phyloP scores from a whole-genome alignment of 495 filamentous ascomycete genomes.

The Xylaria nigripes region DNA sequence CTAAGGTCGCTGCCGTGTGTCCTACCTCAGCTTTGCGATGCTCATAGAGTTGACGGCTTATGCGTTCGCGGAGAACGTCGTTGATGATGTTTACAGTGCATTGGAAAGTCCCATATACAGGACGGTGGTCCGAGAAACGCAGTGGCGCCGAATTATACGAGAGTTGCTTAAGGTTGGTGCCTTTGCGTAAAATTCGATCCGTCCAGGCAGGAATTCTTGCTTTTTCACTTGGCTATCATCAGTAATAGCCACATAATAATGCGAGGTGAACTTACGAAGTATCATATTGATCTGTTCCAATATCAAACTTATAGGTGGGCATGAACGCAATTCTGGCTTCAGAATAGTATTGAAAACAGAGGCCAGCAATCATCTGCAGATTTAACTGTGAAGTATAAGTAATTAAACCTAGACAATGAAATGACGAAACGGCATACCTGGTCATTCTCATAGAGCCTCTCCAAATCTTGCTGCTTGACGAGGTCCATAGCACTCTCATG shows the following conservation, averaged over 20 bases:
- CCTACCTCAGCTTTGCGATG: conserved; percentile 54
- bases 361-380: conserved; percentile 88
- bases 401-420: conserved; percentile 1
- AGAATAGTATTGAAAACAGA: conserved; percentile 82
- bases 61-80: conserved; percentile 57
- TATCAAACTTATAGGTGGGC: conserved; percentile 93
- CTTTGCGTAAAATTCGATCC: conserved; percentile 84
- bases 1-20: conserved; percentile 35
- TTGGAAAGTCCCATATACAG: conserved; percentile 82
- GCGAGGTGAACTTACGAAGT: conserved; percentile 57
- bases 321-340: conserved; percentile 77
- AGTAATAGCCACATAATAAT: not conserved
- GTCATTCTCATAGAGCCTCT: conserved; percentile 83
- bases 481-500: conserved; percentile 72
- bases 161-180: conserved; percentile 69
- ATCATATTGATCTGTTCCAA: conserved; percentile 82
- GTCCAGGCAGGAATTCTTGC: conserved; percentile 94
- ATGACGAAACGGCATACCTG: conserved; percentile 49
- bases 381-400: conserved; percentile 55
- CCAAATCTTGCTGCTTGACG: conserved; percentile 59
- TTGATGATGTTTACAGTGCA: conserved; percentile 74
- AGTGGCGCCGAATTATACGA: conserved; percentile 72
- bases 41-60: conserved; percentile 65
- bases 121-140: conserved; percentile 86
- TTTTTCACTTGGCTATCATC: conserved; percentile 60